These are phyloP conservation scores for Arthrinium phaeospermum DNA, from an alignment of 2,329 filamentous ascomycete species.

Conservation along the genomic window DNA sequence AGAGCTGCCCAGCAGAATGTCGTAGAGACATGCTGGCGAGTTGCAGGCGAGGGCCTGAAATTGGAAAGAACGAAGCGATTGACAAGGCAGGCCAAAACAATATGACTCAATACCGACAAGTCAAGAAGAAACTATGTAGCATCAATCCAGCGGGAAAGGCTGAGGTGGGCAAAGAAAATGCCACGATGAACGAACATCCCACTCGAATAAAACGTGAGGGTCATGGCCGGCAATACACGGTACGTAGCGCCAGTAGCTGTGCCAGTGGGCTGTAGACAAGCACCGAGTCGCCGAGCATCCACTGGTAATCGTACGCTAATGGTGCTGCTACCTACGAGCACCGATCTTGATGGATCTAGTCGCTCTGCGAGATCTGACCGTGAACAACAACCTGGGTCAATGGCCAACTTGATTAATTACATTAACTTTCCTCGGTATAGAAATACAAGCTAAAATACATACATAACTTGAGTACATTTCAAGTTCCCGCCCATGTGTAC, in stretches of 20 bases:
- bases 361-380: not conserved
- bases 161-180: not conserved
- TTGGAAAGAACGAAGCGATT: not conserved
- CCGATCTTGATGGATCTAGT: slow-evolving; percentile 9
- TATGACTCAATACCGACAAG: not conserved
- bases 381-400: not conserved
- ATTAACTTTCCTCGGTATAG: not conserved
- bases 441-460: not conserved
- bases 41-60: not conserved
- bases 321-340: not conserved
- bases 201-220: slow-evolving; percentile 10
- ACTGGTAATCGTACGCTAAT: slow-evolving; percentile 8
- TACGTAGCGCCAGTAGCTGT: not conserved
- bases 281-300: slow-evolving; percentile 14
- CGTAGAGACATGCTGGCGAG: slow-evolving; percentile 45
- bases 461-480: not conserved
- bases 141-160: not conserved
- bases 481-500: not conserved
- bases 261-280: not conserved
- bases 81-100: not conserved
- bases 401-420: not conserved
- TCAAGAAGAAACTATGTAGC: not conserved
- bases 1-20: slow-evolving; percentile 45
- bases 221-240: slow-evolving; percentile 11
- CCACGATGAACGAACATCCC: not conserved